Conservation (phyloP, 176 grass and related monocot species). For the Tillandsia fasciculata region DNA sequence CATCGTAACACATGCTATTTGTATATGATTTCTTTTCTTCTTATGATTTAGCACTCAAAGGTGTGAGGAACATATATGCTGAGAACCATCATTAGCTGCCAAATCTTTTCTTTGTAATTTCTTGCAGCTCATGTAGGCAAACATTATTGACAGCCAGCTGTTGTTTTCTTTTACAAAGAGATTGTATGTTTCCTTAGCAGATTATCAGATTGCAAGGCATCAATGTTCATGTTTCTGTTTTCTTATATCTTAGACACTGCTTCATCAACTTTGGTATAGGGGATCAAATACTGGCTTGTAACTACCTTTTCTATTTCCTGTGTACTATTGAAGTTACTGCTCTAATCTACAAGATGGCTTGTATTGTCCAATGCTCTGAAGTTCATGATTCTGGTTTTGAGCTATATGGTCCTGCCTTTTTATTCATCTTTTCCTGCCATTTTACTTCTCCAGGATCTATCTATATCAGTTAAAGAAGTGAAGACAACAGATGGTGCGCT, state of each 20-base stretch:
- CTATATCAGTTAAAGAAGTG: slow-evolving; percentile 56
- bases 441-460: slow-evolving; percentile 52
- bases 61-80: too few relatives aligned
- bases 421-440: slow-evolving; percentile 19
- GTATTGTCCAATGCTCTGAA: neutral
- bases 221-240: too few relatives aligned
- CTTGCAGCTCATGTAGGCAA: too few relatives aligned
- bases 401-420: neutral
- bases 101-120: too few relatives aligned
- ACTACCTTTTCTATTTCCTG: neutral
- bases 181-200: too few relatives aligned
- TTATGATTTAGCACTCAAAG: too few relatives aligned
- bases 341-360: neutral
- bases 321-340: neutral
- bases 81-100: too few relatives aligned
- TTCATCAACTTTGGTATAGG: neutral
- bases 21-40: too few relatives aligned
- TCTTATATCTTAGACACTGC: neutral
- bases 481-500: slow-evolving; percentile 57
- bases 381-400: neutral
- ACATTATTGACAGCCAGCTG: too few relatives aligned
- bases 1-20: too few relatives aligned
- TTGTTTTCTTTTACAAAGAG: too few relatives aligned
- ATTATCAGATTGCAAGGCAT: too few relatives aligned
- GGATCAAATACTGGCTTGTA: neutral